Base-by-base conservation (phyloP, 2,329 filamentous ascomycete species). In the Helicocarpus griseus region DNA sequence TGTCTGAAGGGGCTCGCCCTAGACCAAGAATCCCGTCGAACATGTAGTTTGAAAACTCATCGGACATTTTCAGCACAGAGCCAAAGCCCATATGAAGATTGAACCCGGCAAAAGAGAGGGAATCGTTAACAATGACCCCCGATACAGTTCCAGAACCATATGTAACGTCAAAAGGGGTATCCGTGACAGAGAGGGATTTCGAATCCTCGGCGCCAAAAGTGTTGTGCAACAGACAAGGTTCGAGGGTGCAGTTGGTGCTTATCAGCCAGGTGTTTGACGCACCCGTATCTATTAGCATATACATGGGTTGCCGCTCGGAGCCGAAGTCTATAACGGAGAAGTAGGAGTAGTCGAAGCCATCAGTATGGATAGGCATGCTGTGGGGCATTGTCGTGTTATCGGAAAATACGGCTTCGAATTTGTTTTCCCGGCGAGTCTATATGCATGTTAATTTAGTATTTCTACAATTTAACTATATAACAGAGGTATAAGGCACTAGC, bases 1-100 rank as follows among this genome's bases (percentile, higher is more conserved):
- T 77, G 33, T 72, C 73, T 2, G 77, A 78, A 9, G 75, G 71
- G 54, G 77, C 77, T 59, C 83, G 82, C 14, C 86, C 85, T 22
- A 95, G 71, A 3, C 89, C 89, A 2, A 95, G 72, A 46, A 95
- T 94, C 22, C 89, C 89, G 65, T 95, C 89, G 67, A 95, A 89
- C 1, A 87, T 85, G 60, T 91, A 95, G 49, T 79, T 77, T 26
- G 73, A 69, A 65, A 95, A 95, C 56, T 93, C 83, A 48, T 80
- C 69, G 1, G 87, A 89, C 1, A 86, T 86, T 22, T 77, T 77
- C 31, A 77, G 79, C 21, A 86, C 87, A 53, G 90, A 69, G 4
- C 89, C 89, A 61, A 95, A 87, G 2, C 79, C 73, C 59, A 55
- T 24, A 13, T 76, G 65, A 13, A 87, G 60, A 33, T 73, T 77